Evolutionary conservation across 2,329 filamentous ascomycete genomes (phyloP).

Genomic region (Penicillium sp.): DNA sequence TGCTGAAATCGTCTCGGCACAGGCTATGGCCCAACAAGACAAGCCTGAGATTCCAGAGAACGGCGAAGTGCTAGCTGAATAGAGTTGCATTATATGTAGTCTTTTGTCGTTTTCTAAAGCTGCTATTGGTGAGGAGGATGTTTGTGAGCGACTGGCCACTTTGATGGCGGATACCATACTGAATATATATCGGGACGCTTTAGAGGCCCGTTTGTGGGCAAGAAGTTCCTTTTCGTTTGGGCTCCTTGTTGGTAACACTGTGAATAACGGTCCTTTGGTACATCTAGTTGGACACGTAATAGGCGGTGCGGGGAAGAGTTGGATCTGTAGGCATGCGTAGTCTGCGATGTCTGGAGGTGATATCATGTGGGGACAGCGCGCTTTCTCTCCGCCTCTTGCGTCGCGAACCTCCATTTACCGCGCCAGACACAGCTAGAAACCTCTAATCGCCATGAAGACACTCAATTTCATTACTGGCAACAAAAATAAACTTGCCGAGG

Average conservation of each 20-base stretch:
- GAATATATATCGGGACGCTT: constrained; percentile 10
- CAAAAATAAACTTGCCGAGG: constrained; percentile 89
- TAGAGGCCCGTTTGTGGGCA: not conserved
- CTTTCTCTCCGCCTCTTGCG: not conserved
- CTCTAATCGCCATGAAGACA: constrained; percentile 43
- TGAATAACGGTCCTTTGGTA: not conserved
- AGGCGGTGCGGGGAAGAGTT: not conserved
- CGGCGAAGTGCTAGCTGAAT: constrained; percentile 32
- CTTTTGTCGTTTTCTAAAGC: constrained; percentile 27
- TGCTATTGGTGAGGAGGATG: constrained; percentile 33
- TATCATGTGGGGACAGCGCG: not conserved
- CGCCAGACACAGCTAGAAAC: not conserved
- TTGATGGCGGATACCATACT: constrained; percentile 1
- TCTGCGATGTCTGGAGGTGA: not conserved
- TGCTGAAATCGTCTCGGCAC: constrained; percentile 96
- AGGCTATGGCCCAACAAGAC: constrained; percentile 94
- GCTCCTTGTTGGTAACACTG: not conserved
- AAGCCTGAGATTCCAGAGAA: constrained; percentile 64
- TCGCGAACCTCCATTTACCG: not conserved
- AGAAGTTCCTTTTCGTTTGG: not conserved
- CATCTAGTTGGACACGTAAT: not conserved
- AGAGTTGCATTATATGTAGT: constrained; percentile 31
- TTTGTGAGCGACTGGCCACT: not conserved
- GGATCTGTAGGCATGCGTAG: not conserved
- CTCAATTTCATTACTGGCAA: constrained; percentile 98